phyloP scores from a whole-genome alignment of 2,329 filamentous ascomycete genomes.

The Aspergillus costaricaensis region DNA sequence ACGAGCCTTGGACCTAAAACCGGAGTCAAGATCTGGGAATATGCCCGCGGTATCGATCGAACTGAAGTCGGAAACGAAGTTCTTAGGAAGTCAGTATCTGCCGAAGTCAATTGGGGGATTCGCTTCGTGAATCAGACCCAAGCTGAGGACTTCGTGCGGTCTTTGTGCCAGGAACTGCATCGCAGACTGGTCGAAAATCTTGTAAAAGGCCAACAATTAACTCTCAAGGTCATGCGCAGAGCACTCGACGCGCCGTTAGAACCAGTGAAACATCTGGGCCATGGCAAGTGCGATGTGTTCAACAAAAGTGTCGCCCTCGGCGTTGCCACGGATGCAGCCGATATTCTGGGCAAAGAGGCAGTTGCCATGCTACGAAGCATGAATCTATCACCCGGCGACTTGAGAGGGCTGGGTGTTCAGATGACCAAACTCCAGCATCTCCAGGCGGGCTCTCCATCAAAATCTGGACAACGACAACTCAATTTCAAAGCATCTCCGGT shows the following conservation, averaged over 20 bases:
- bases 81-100: slow-evolving; percentile 89
- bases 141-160: slow-evolving; percentile 86
- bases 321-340: slow-evolving; percentile 75
- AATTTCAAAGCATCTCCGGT: slow-evolving; percentile 61
- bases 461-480: slow-evolving; percentile 70
- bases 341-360: slow-evolving; percentile 75
- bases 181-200: slow-evolving; percentile 77
- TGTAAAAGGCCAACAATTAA: slow-evolving; percentile 84
- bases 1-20: slow-evolving; percentile 85
- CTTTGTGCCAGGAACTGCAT: slow-evolving; percentile 81
- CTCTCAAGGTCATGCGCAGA: slow-evolving; percentile 91
- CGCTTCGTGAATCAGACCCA: slow-evolving; percentile 90
- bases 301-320: slow-evolving; percentile 85
- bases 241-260: slow-evolving; percentile 85
- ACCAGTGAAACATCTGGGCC: slow-evolving; percentile 88
- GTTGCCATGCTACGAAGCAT: slow-evolving; percentile 80
- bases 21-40: slow-evolving; percentile 86
- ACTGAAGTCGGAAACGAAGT: slow-evolving; percentile 83
- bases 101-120: slow-evolving; percentile 98
- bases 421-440: slow-evolving; percentile 88
- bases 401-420: slow-evolving; percentile 89
- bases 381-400: slow-evolving; percentile 82
- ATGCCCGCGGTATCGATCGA: slow-evolving; percentile 82
- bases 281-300: slow-evolving; percentile 92
- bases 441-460: slow-evolving; percentile 58